Evolutionary conservation across 164 flowering plant genomes (phyloP).

Genomic region (Stephania yunnanensis): DNA sequence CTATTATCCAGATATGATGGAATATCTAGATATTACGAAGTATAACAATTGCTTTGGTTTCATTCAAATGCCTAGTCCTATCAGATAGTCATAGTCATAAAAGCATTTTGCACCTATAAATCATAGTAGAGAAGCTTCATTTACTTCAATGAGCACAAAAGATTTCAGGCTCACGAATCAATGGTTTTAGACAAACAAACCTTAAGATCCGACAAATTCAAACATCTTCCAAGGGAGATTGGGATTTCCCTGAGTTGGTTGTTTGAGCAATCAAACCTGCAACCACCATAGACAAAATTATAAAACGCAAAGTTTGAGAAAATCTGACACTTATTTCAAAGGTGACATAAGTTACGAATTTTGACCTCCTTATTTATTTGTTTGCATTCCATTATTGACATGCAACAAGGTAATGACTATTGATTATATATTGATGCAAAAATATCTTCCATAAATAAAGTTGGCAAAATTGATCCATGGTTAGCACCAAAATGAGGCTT

Average conservation of each 20-base stretch:
- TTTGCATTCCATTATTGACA: no score
- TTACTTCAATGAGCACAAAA: neutral
- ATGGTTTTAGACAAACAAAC: slow-evolving; percentile 27
- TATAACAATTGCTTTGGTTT: no score
- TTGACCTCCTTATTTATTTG: neutral
- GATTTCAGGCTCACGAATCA: neutral
- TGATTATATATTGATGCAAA: no score
- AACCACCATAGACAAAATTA: slow-evolving; percentile 9
- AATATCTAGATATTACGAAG: no score
- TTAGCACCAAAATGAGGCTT: no score
- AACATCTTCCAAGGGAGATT: slow-evolving; percentile 66
- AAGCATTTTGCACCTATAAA: neutral
- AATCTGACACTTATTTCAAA: neutral
- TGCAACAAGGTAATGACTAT: no score
- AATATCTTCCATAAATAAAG: no score
- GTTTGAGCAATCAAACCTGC: slow-evolving; percentile 86
- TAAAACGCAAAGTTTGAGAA: neutral
- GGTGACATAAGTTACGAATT: neutral
- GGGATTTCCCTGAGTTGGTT: slow-evolving; percentile 79
- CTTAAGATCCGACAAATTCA: slow-evolving; percentile 72
- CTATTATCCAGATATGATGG: no score
- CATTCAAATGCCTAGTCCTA: neutral
- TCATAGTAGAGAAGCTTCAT: neutral
- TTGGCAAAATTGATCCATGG: no score
- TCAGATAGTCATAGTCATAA: neutral